Conservation (phyloP, 1,284 basidiomycete genomes). For the Boletus smithii region DNA sequence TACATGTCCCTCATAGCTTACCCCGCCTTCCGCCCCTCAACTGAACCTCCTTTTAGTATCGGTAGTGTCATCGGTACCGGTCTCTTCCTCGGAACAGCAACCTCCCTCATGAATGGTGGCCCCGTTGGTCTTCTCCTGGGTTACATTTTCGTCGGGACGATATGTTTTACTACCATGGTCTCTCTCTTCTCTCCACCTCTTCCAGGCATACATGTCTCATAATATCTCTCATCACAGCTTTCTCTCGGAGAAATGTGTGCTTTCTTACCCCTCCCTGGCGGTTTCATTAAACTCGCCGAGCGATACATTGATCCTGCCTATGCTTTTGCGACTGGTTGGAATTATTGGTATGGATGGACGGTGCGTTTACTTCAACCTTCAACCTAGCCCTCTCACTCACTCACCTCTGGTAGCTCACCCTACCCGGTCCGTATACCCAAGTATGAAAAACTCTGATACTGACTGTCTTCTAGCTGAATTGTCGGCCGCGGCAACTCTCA, state of each 20-base stretch:
- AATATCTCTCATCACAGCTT: slow-evolving; percentile 15
- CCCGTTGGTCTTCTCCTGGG: slow-evolving; percentile 35
- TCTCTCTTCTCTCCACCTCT: not conserved
- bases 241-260: slow-evolving; percentile 36
- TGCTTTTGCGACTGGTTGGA: slow-evolving; percentile 68
- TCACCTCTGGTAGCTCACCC: slow-evolving; percentile 18
- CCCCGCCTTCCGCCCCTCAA: not conserved
- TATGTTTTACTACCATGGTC: slow-evolving; percentile 33
- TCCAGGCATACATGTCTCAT: not conserved
- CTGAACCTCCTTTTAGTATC: slow-evolving; percentile 16
- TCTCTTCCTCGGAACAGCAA: slow-evolving; percentile 39
- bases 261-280: slow-evolving; percentile 47
- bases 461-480: slow-evolving; percentile 46
- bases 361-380: slow-evolving; percentile 36
- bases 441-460: not conserved
- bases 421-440: slow-evolving; percentile 21
- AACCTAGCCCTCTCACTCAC: slow-evolving; percentile 2
- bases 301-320: slow-evolving; percentile 70
- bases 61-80: slow-evolving; percentile 52
- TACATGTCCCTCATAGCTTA: not conserved
- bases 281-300: slow-evolving; percentile 65
- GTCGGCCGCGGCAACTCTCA: slow-evolving; percentile 59
- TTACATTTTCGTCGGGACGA: slow-evolving; percentile 34
- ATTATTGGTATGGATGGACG: slow-evolving; percentile 63
- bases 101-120: slow-evolving; percentile 30